Percentiles rank a stretch among this genome's conserved stretches.
These are phyloP conservation scores for Ampelocalamus luodianensis DNA, from an alignment of 176 grass and related monocot genomes.

Conservation along the genomic window DNA sequence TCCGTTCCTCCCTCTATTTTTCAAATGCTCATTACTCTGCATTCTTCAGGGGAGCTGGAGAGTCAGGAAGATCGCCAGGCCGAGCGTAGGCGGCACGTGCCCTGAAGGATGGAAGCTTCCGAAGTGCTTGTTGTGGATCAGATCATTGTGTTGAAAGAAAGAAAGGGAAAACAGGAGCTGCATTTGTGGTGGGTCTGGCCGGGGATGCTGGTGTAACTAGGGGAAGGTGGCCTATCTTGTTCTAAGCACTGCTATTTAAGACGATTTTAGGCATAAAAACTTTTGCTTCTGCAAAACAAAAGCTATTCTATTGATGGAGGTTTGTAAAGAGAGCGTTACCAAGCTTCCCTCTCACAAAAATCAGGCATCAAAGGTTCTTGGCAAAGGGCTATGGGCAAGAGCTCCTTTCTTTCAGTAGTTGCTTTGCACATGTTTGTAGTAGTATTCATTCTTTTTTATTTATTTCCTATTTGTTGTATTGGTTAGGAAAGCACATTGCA, in stretches of 20 bases:
- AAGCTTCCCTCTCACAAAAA: slow-evolving; percentile 38
- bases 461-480: slow-evolving; percentile 26
- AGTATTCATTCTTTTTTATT: not conserved
- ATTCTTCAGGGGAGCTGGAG: slow-evolving; percentile 58
- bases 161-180: not conserved
- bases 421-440: slow-evolving; percentile 43
- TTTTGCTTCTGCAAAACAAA: slow-evolving; percentile 48
- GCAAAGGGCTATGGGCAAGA: slow-evolving; percentile 26
- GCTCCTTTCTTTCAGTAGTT: slow-evolving; percentile 35
- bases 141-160: slow-evolving; percentile 39
- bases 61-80: slow-evolving; percentile 53
- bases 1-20: not conserved
- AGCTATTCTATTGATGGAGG: slow-evolving; percentile 33
- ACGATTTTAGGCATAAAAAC: slow-evolving; percentile 41
- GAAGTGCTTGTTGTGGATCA: slow-evolving; percentile 29
- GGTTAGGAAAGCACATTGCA: slow-evolving; percentile 35
- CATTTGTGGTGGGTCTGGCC: slow-evolving; percentile 31
- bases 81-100: slow-evolving; percentile 13
- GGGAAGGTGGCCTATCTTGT: slow-evolving; percentile 32
- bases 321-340: slow-evolving; percentile 19
- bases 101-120: slow-evolving; percentile 37
- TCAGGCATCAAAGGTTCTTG: slow-evolving; percentile 39
- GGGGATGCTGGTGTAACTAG: slow-evolving; percentile 35
- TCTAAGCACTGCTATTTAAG: slow-evolving; percentile 56
- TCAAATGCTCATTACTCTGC: slow-evolving; percentile 1